A percentile compares a stretch with the other conserved stretches of the same genome.
phyloP scores from a whole-genome alignment of 169 alveolate genomes.

The Eimeria zaria region DNA sequence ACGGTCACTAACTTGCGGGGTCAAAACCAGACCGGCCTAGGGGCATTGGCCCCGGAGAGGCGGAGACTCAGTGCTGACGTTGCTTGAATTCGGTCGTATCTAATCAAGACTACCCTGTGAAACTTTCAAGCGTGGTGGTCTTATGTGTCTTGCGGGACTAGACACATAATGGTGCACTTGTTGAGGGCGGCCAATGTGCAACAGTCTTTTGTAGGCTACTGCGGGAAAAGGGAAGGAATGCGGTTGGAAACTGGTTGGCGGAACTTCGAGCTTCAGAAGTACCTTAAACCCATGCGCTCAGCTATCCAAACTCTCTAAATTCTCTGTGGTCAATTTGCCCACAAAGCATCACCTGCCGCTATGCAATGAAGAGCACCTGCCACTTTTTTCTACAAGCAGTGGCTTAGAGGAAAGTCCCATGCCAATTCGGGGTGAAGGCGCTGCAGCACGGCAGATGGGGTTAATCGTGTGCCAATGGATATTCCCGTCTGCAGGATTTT shows the following conservation, averaged over 20 bases:
- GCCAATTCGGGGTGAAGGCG: neutral
- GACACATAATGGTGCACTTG: neutral
- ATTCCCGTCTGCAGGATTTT: neutral
- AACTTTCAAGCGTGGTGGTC: neutral
- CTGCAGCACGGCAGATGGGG: neutral
- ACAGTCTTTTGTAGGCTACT: neutral
- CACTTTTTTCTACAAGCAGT: neutral
- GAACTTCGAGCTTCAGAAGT: neutral
- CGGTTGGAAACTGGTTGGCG: neutral
- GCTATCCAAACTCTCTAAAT: neutral
- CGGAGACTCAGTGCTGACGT: neutral
- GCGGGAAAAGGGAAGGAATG: neutral
- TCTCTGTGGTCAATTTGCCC: neutral
- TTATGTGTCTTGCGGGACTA: neutral
- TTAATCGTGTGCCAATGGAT: neutral
- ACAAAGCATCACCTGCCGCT: neutral
- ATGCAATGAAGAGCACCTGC: neutral
- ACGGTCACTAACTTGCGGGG: neutral
- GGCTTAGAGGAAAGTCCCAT: neutral
- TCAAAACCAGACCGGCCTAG: conserved; percentile 22
- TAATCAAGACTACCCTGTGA: neutral
- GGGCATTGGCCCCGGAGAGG: conserved; percentile 14
- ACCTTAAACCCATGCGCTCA: neutral
- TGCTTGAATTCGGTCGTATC: neutral
- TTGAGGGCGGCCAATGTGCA: neutral